Base-by-base conservation (phyloP, 2,329 filamentous ascomycete species). In the Cercospora brassicicola region DNA sequence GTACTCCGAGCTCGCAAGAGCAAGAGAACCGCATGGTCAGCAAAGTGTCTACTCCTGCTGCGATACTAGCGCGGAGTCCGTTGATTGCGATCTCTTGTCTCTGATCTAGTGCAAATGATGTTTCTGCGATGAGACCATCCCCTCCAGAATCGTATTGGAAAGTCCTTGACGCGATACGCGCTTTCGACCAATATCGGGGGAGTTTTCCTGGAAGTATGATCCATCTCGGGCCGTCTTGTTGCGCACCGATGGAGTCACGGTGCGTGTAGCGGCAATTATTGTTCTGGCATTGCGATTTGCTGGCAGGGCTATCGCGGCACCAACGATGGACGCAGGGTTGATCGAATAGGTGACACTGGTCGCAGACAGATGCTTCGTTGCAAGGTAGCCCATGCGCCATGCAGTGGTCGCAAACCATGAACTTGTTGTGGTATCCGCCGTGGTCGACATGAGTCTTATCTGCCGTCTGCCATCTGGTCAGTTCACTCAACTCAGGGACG, bases 381-480 rank as follows among this genome's bases (percentile, higher is more conserved):
- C 66, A 72, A 4, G 64, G 33, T 2, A 72, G 42, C 1, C 60
- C 67, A 23, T 69, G 69, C 2, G 56, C 33, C 11, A 26, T 63
- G 36, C 66, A 72, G 51, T 71, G 70, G 33, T 70, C 66, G n/a
- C 70, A 72, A 8, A 70, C 68, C 39, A 71, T 69, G 64, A 64
- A 69, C 42, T 69, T 66, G 10, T 60, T 60, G 36, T 55, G 48
- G 7, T 55, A 9, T 3, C 53, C 39, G 10, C 59, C 65, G 13
- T 67, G 59, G 0, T n/a, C 28, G 20, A 26, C 31, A n/a, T 63
- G 42, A 4, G 53, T 36, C 8, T 10, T 53, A 13, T 68, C 62
- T 0, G 33, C 30, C 0, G 13, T 64, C 64, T 65, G 33, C 4
- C 0, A 0, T 15, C 6, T 15, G 3, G 20, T 53, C 5, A 53